Evolutionary conservation across 495 filamentous ascomycete genomes (phyloP).

Genomic region (Trichoderma reesei): DNA sequence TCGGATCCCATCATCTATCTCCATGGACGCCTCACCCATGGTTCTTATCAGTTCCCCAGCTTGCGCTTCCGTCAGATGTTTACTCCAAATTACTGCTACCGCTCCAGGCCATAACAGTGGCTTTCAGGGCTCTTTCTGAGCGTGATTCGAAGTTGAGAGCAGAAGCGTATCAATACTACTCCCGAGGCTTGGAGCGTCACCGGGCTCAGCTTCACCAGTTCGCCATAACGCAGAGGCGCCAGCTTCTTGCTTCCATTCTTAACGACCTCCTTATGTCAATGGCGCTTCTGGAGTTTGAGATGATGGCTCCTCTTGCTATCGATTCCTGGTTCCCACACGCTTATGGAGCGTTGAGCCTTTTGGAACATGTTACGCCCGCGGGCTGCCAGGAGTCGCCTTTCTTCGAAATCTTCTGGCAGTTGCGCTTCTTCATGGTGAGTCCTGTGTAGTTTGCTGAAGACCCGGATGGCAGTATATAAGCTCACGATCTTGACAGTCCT

Average conservation of each 20-base stretch:
- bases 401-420: background rate
- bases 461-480: background rate
- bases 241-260: background rate
- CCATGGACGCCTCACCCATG: background rate
- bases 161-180: background rate
- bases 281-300: slow-evolving; percentile 21
- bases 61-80: background rate
- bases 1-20: background rate
- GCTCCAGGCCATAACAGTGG: background rate
- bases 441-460: background rate
- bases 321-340: background rate
- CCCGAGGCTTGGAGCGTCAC: background rate
- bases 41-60: background rate
- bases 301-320: slow-evolving; percentile 23
- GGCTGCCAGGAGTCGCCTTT: background rate
- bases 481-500: background rate
- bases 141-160: background rate
- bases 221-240: background rate
- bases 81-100: background rate
- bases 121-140: background rate
- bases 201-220: background rate
- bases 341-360: background rate
- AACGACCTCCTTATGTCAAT: slow-evolving; percentile 18
- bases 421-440: background rate
- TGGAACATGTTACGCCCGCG: background rate